Evolutionary conservation across 1,284 basidiomycete genomes (phyloP).

Genomic region (Ustilago hordei): DNA sequence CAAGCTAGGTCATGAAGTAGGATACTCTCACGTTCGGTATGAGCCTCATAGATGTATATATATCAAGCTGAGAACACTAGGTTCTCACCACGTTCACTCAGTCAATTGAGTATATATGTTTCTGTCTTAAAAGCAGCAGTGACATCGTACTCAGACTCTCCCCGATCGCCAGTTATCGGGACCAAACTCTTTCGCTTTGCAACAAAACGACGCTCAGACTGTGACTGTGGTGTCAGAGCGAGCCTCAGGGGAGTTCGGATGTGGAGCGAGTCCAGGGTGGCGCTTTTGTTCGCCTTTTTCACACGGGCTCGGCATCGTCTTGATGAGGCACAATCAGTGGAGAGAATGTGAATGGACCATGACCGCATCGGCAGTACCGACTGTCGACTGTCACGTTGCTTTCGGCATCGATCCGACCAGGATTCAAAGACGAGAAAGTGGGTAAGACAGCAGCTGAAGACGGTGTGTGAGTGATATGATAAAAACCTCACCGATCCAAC

Average conservation of each 20-base stretch:
- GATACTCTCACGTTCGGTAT: no score
- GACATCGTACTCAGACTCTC: no score
- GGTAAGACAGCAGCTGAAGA: no score
- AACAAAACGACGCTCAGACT: neutral
- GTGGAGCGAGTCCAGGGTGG: slow-evolving; percentile 7
- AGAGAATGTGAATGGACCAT: neutral
- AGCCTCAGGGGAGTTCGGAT: slow-evolving; percentile 1
- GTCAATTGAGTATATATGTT: no score
- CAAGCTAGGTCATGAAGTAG: no score
- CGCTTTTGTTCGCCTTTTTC: neutral
- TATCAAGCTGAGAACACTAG: no score
- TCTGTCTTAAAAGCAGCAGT: no score
- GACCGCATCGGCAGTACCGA: neutral
- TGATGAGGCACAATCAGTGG: no score
- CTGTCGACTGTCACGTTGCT: neutral
- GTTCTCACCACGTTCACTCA: no score
- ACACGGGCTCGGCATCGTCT: neutral
- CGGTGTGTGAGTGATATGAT: neutral
- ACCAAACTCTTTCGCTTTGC: neutral
- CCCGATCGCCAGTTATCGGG: no score
- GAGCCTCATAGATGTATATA: no score
- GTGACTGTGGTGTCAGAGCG: no score
- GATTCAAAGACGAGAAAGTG: neutral
- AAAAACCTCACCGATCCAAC: slow-evolving; percentile 1
- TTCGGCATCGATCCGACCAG: neutral